A percentile compares a stretch with the other conserved stretches of the same genome.
These are phyloP conservation scores for Pseudozyma sp. DNA, from an alignment of 1,284 basidiomycete species.

Conservation along the genomic window DNA sequence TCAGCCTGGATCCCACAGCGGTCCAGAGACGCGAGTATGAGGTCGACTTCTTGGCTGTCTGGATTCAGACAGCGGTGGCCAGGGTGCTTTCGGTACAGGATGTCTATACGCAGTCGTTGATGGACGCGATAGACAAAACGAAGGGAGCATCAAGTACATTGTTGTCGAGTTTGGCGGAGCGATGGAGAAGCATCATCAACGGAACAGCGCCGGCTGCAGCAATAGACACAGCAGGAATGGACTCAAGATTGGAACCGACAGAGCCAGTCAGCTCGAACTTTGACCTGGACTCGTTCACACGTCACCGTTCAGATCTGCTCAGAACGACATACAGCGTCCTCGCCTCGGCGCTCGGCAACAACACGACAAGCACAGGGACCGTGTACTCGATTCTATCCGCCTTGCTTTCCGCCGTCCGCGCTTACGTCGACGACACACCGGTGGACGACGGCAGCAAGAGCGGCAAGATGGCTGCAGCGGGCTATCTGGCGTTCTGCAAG, in stretches of 20 bases:
- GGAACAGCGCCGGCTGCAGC: neutral
- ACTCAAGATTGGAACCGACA: neutral
- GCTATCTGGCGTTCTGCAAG: conserved; percentile 20
- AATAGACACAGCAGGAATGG: neutral
- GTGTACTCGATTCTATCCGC: conserved; percentile 42
- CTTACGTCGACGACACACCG: conserved; percentile 39
- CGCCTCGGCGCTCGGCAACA: conserved; percentile 5
- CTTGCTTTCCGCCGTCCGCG: conserved; percentile 32
- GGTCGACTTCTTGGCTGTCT: conserved; percentile 52
- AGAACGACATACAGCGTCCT: conserved; percentile 9
- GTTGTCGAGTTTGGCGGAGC: conserved; percentile 1
- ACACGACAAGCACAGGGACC: conserved; percentile 13
- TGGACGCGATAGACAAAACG: conserved; percentile 1
- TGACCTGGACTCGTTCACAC: conserved; percentile 25
- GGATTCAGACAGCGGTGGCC: conserved; percentile 57
- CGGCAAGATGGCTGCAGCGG: neutral
- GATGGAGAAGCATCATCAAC: conserved; percentile 8
- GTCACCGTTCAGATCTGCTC: conserved; percentile 9
- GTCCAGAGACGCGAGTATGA: conserved; percentile 28
- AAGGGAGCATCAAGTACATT: neutral
- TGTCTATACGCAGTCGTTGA: conserved; percentile 38
- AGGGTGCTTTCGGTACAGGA: conserved; percentile 50
- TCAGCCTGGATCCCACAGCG: conserved; percentile 74
- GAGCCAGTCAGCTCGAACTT: neutral
- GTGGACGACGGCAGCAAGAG: neutral